Conservation (phyloP, 495 filamentous ascomycete species). For the Penicillium bialowiezense region DNA sequence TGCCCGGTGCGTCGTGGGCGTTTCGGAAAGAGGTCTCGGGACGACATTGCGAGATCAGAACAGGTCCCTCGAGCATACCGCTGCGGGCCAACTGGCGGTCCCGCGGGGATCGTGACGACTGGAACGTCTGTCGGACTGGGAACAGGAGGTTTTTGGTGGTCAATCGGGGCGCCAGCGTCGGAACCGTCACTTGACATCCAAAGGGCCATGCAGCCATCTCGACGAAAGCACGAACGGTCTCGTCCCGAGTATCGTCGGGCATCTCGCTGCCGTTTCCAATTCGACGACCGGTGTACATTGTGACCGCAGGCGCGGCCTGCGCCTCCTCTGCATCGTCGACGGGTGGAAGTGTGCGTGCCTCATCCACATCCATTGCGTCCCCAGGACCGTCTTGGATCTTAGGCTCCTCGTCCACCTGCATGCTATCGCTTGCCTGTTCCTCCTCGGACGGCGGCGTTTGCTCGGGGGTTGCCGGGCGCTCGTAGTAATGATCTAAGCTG, state of each 20-base stretch:
- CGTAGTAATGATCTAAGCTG: conserved; percentile 54
- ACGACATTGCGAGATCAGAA: conserved; percentile 57
- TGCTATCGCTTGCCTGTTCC: conserved; percentile 19
- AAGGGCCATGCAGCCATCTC: conserved; percentile 81
- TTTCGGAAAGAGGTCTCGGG: conserved; percentile 53
- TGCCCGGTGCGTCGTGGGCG: conserved; percentile 34
- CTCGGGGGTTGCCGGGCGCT: conserved; percentile 32
- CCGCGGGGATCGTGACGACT: conserved; percentile 64
- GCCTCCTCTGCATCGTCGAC: conserved; percentile 7
- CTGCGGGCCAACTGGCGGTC: conserved; percentile 67
- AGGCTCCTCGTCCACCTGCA: not conserved
- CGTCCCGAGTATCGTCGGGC: conserved; percentile 71
- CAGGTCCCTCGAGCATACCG: conserved; percentile 74
- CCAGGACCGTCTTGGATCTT: conserved; percentile 4
- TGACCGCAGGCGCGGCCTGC: conserved; percentile 12
- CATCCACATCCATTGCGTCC: conserved; percentile 36
- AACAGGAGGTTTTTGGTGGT: conserved; percentile 52
- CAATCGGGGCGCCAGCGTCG: conserved; percentile 61
- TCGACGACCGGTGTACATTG: conserved; percentile 53
- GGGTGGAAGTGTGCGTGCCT: not conserved
- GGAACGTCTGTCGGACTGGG: conserved; percentile 50
- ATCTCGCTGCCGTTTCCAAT: conserved; percentile 64
- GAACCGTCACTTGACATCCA: conserved; percentile 64
- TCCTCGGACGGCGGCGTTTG: conserved; percentile 15
- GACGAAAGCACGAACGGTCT: conserved; percentile 66